These are phyloP conservation scores for Phanerodontia chrysosporium DNA, from an alignment of 768 basidiomycete species.

Conservation along the genomic window DNA sequence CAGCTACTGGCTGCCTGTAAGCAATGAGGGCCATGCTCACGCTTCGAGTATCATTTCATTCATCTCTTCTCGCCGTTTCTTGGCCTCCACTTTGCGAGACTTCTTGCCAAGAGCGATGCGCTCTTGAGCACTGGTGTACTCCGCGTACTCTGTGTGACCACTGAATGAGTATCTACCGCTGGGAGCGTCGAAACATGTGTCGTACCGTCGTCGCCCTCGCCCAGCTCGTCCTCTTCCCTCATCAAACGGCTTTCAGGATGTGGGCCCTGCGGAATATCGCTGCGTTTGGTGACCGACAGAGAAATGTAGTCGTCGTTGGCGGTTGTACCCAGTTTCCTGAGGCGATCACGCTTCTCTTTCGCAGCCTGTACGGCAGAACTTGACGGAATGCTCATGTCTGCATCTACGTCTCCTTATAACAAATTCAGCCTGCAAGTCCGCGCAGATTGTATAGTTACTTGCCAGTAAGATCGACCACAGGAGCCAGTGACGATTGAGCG, in stretches of 20 bases:
- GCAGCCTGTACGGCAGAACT: conserved; percentile 69
- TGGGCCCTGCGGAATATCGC: conserved; percentile 58
- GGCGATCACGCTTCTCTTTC: conserved; percentile 69
- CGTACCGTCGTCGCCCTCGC: conserved; percentile 85
- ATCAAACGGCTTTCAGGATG: conserved; percentile 81
- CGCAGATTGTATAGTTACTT: conserved; percentile 5
- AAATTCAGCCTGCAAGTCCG: background rate
- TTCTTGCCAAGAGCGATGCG: conserved; percentile 84
- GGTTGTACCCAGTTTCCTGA: conserved; percentile 43
- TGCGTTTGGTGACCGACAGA: conserved; percentile 57
- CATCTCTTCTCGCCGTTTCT: conserved; percentile 64
- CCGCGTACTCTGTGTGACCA: conserved; percentile 61
- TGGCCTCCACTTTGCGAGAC: conserved; percentile 65
- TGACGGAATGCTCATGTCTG: conserved; percentile 55
- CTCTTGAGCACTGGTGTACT: conserved; percentile 85
- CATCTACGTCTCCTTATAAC: conserved; percentile 27
- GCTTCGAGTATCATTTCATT: conserved; percentile 79
- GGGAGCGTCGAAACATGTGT: background rate
- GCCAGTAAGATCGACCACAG: conserved; percentile 30
- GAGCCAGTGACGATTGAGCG: conserved; percentile 24
- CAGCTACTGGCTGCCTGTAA: background rate
- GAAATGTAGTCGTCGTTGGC: conserved; percentile 73
- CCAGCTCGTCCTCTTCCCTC: conserved; percentile 84
- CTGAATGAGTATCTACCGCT: background rate
- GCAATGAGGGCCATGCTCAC: conserved; percentile 40